Percentiles rank a stretch among this genome's conserved stretches.
Conservation (phyloP, 2,329 filamentous ascomycete genomes). For the Huntiella abstrusa region DNA sequence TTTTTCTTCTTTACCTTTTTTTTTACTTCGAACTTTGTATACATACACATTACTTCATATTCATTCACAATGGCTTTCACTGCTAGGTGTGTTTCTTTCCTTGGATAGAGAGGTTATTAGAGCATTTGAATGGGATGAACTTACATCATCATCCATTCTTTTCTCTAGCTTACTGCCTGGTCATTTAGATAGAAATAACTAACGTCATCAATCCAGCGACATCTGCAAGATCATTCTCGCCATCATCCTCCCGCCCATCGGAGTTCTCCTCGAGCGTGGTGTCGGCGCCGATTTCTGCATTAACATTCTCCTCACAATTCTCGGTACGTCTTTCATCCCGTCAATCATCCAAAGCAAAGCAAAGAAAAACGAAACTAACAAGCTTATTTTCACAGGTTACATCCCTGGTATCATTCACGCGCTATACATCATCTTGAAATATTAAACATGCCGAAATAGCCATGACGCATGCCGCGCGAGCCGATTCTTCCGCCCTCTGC, state of each 20-base stretch:
- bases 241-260: constrained; percentile 73
- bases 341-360: neutral
- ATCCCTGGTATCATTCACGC: constrained; percentile 83
- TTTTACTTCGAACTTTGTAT: neutral
- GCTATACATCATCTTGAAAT: constrained; percentile 83
- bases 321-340: constrained; percentile 24
- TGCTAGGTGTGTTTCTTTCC: constrained; percentile 26
- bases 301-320: constrained; percentile 75
- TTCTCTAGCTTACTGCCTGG: neutral
- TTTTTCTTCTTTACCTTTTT: neutral
- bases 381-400: constrained; percentile 22
- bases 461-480: too few species aligned
- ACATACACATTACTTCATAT: neutral
- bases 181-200: neutral
- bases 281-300: constrained; percentile 76
- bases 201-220: constrained; percentile 20
- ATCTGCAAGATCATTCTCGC: constrained; percentile 62
- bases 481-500: too few species aligned
- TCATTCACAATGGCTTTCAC: constrained; percentile 38
- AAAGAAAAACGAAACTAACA: neutral
- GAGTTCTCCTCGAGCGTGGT: constrained; percentile 86
- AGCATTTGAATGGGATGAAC: neutral
- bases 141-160: neutral
- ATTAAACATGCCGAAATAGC: constrained; percentile 29
- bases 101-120: neutral